phyloP scores from a whole-genome alignment of 1,139 yeast species.

The Insectozyma bohioensis region DNA sequence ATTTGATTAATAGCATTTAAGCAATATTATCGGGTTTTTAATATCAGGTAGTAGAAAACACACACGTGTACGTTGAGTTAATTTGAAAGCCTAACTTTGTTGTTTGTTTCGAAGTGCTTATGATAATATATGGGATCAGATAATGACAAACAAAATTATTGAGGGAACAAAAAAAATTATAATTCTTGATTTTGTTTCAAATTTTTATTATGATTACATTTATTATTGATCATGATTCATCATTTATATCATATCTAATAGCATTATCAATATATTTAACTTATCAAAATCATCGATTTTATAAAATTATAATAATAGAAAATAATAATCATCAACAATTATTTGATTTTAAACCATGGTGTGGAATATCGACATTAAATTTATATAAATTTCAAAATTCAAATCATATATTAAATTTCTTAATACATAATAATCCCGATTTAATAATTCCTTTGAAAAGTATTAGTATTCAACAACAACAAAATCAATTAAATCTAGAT shows the following conservation, averaged over 20 bases:
- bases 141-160: too few species aligned
- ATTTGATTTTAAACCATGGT: constrained; percentile 21
- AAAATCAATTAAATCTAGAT: neutral
- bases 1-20: too few species aligned
- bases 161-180: too few species aligned
- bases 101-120: too few species aligned
- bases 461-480: neutral
- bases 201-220: neutral
- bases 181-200: constrained; percentile 1
- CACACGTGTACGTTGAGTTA: too few species aligned
- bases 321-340: constrained; percentile 4
- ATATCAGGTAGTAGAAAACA: too few species aligned
- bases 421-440: neutral
- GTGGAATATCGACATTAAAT: constrained; percentile 23
- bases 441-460: constrained; percentile 1
- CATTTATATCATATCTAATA: constrained; percentile 18
- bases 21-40: too few species aligned
- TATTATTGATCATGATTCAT: constrained; percentile 16
- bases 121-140: too few species aligned
- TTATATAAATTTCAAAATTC: constrained; percentile 6
- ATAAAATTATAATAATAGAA: constrained; percentile 10
- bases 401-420: neutral
- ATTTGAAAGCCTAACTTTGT: too few species aligned
- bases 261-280: constrained; percentile 16
- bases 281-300: constrained; percentile 4